These are phyloP conservation scores for Haematococcus sp. DNA, from an alignment of 139 green algal species.

Conservation along the genomic window DNA sequence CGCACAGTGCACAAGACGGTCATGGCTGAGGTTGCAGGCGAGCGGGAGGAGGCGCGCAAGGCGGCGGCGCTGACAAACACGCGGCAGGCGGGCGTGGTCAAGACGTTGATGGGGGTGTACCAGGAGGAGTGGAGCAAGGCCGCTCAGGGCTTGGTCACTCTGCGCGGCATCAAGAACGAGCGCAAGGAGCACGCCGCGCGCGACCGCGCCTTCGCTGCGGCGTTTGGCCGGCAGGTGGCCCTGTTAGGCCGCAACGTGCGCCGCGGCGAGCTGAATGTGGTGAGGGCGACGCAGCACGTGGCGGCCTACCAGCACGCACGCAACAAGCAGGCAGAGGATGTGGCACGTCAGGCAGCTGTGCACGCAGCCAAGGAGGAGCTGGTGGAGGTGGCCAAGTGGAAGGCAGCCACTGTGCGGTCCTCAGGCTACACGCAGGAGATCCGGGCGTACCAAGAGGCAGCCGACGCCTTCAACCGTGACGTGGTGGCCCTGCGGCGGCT, in stretches of 20 bases:
- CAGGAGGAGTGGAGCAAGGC: not conserved
- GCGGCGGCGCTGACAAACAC: not conserved
- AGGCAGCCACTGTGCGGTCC: not conserved
- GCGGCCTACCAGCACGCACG: not conserved
- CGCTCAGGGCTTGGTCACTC: not conserved
- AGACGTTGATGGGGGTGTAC: not conserved
- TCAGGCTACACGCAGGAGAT: not conserved
- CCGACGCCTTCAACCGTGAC: slow-evolving; percentile 13
- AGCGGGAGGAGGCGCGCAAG: not conserved
- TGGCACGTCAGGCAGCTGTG: slow-evolving; percentile 3
- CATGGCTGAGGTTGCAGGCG: not conserved
- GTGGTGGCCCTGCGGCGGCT: slow-evolving; percentile 20
- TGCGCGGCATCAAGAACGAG: not conserved
- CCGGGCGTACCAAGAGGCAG: not conserved
- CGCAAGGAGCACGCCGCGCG: not conserved
- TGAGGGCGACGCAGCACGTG: not conserved
- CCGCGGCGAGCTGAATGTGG: not conserved
- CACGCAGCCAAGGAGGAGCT: slow-evolving; percentile 9
- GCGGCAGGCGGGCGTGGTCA: slow-evolving; percentile 1
- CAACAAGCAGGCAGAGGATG: not conserved
- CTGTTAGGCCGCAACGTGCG: not conserved
- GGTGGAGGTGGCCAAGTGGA: slow-evolving; percentile 8
- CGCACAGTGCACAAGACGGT: slow-evolving; percentile 1
- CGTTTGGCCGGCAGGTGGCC: not conserved
- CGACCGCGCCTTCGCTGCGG: not conserved